A percentile compares a stretch with the other conserved stretches of the same genome.
phyloP scores from a whole-genome alignment of 139 green algal genomes.

The Coelastrella sp. region DNA sequence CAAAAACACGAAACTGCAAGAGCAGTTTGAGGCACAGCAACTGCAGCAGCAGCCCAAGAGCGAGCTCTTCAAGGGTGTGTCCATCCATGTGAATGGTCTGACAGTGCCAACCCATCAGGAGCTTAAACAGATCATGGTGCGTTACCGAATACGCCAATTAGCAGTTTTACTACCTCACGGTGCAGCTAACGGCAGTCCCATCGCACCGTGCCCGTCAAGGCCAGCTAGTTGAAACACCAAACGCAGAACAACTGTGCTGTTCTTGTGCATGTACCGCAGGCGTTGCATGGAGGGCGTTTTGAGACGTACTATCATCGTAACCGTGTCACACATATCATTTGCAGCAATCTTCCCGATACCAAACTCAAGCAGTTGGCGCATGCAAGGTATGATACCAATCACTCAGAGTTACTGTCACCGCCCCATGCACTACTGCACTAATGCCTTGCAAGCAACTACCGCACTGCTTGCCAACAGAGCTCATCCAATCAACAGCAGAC shows the following conservation, averaged over 20 bases:
- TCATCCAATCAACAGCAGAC: no score
- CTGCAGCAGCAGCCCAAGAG: conserved; percentile 14
- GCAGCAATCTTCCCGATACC: conserved; percentile 89
- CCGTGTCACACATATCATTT: conserved; percentile 94
- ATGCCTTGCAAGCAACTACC: no score
- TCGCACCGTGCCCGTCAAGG: no score
- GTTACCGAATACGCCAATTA: not conserved
- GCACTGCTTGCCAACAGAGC: no score
- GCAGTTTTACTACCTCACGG: no score
- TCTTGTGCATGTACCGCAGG: conserved; percentile 2
- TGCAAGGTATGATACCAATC: conserved; percentile 28
- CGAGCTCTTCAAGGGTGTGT: conserved; percentile 87
- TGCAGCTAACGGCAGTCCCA: no score
- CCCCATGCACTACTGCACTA: no score
- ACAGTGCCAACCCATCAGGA: conserved; percentile 81
- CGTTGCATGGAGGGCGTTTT: conserved; percentile 90
- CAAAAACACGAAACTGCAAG: conserved; percentile 82
- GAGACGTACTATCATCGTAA: conserved; percentile 84
- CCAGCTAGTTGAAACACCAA: no score
- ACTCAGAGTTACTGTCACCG: not conserved
- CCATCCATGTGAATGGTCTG: conserved; percentile 92
- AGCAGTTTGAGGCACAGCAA: conserved; percentile 67
- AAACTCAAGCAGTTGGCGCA: conserved; percentile 86
- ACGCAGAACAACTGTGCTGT: not conserved
- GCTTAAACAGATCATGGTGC: conserved; percentile 92